Base-by-base conservation (phyloP, 371 early-diverging fungal genomes). In the Syncephalastrum sp. region DNA sequence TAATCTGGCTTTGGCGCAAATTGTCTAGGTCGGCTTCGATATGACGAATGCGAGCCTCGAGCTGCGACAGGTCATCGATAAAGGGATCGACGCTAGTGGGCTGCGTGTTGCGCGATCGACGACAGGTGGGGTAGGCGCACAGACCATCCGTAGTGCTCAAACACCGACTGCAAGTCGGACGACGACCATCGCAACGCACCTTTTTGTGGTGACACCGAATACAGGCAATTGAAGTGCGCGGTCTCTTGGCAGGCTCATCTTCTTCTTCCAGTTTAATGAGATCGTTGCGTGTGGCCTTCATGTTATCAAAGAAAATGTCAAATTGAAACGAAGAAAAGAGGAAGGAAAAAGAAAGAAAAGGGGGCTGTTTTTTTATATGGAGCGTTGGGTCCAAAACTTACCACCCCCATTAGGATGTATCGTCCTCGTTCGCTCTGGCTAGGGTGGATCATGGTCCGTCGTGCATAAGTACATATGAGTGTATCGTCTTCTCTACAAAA, bases 91-190 rank as follows among this genome's bases (percentile, higher is more conserved):
- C 65, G 33, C 68, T 66, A 4, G 64, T 56, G 15, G 74, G 74
- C 23, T 77, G 74, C 0, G 74, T 72, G n/a, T 74, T 77, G 15
- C 74, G 72, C 38, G 77, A 74, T 46, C 74, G 70, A 21, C 74
- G 68, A 48, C 70, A 71, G 47, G 70, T 74, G 17, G 74, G 74
- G 59, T 74, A 77, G 16, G 74, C 69, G 53, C 77, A 77, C 6
- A 72, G 38, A 1, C 68, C 63, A 41, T 69, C 70, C 17, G 72
- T 74, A 10, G 67, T 61, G 23, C 42, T 47, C 7, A 63, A 56
- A 52, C 77, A 77, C 8, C 77, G 68, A 49, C 68, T 61, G 51
- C 74, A 74, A 29, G 69, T 74, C 5, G 74, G 77, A 50, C 74
- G 74, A 4, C 57, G 42, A 7, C 74, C 72, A 50, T 74, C 74